Evolutionary conservation across 352 stramenopile species (phyloP).

Genomic region (Phytophthora rubi): DNA sequence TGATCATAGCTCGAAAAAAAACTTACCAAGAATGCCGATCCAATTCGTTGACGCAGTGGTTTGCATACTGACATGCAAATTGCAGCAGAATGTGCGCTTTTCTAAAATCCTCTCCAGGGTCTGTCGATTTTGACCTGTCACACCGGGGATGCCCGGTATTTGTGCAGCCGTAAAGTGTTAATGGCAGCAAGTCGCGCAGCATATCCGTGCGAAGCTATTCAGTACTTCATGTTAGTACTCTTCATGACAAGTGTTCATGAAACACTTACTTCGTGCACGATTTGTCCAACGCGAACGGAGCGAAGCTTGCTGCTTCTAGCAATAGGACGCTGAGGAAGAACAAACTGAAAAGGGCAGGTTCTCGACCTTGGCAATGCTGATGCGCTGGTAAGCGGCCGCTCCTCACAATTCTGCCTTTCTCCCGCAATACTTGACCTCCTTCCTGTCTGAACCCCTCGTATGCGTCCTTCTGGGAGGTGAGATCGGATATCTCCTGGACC

Average conservation of each 20-base stretch:
- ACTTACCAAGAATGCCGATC: constrained; percentile 44
- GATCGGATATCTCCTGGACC: constrained; percentile 30
- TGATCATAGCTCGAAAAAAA: neutral
- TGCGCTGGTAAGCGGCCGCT: constrained; percentile 17
- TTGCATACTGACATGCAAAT: constrained; percentile 71
- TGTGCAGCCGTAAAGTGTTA: constrained; percentile 38
- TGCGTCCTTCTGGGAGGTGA: neutral
- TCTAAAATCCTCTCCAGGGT: constrained; percentile 1
- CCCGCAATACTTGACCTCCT: constrained; percentile 2
- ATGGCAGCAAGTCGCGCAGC: constrained; percentile 47
- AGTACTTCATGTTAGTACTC: neutral
- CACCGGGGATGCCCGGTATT: neutral
- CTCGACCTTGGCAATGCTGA: constrained; percentile 10
- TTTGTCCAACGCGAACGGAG: constrained; percentile 38
- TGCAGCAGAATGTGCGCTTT: constrained; percentile 58
- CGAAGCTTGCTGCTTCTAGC: constrained; percentile 28
- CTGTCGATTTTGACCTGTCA: neutral
- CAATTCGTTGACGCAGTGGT: constrained; percentile 46
- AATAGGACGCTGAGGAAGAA: constrained; percentile 32
- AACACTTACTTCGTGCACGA: constrained; percentile 43
- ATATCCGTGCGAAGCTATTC: constrained; percentile 39
- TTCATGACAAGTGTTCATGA: neutral
- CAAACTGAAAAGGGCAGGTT: constrained; percentile 35
- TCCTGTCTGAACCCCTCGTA: neutral
- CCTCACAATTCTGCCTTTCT: constrained; percentile 11